Conservation (phyloP, 2,329 filamentous ascomycete species). For the Aotearoamyces nothofagi region DNA sequence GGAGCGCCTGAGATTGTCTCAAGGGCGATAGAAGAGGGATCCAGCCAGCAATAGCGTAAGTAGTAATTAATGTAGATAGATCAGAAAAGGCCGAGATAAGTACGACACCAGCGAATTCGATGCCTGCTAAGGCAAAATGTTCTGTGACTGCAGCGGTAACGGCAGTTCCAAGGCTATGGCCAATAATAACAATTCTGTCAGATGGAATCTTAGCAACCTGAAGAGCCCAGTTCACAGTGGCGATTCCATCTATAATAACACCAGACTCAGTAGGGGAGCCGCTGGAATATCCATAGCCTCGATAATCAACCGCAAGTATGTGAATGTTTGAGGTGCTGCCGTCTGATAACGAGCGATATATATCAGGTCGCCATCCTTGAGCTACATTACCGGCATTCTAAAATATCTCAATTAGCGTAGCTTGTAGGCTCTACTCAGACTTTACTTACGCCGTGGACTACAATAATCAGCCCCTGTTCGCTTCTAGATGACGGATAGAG, state of each 20-base stretch:
- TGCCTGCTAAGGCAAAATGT: constrained; percentile 40
- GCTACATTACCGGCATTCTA: constrained; percentile 79
- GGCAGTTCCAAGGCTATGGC: constrained; percentile 80
- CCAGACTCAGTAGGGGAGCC: constrained; percentile 71
- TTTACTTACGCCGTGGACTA: constrained; percentile 46
- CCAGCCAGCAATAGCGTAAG: constrained; percentile 62
- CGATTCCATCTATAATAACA: constrained; percentile 62
- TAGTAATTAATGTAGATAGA: constrained; percentile 55
- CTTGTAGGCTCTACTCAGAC: constrained; percentile 2
- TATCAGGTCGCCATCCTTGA: constrained; percentile 59
- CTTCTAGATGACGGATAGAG: too few species aligned
- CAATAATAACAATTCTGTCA: constrained; percentile 62
- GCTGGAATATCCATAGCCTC: constrained; percentile 70
- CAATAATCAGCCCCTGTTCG: constrained; percentile 7
- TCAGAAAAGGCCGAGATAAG: constrained; percentile 69
- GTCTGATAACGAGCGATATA: constrained; percentile 63
- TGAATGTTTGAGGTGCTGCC: constrained; percentile 57
- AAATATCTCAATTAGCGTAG: constrained; percentile 8
- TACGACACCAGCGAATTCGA: constrained; percentile 66
- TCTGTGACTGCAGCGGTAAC: constrained; percentile 64
- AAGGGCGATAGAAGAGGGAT: constrained; percentile 71
- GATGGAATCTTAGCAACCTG: constrained; percentile 47
- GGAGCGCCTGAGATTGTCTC: constrained; percentile 45
- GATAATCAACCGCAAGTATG: constrained; percentile 80
- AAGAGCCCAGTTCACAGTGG: constrained; percentile 60